Base-by-base conservation (phyloP, 2,329 filamentous ascomycete species). In the Aureobasidium zeae region DNA sequence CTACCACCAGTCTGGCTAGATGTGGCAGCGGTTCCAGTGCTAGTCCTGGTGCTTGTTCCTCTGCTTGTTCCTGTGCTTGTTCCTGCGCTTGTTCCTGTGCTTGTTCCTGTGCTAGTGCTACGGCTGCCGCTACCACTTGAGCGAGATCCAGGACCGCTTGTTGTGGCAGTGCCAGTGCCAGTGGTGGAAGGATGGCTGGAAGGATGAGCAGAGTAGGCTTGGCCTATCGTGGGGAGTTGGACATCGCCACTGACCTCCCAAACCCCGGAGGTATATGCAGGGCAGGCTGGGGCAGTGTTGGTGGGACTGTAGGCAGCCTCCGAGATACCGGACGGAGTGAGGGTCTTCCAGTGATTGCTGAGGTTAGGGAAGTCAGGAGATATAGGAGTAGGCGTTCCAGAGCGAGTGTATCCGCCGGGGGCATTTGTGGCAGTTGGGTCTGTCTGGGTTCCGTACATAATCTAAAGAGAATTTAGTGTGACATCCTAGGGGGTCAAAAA, bases 341-440 rank as follows among this genome's bases (percentile, higher is more conserved):
- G 65, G 3, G 76, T 81, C 5, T 78, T 78, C 86, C 86, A 94
- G 52, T 85, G 79, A 20, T 67, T 71, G 65, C 80, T 78, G 47
- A 94, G 72, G 59, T 91, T 91, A 53, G 69, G 59, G 59, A 89
- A 94, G 58, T 94, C 86, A 0, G 86, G 85, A 5, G 66, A 66
- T 20, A 86, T 68, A 0, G 86, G 83, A 0, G 72, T 83, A 0
- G 86, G 86, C 0, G 75, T 85, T 42, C 86, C 86, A 36, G 74
- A 74, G 52, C 83, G 75, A 0, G 76, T 73, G 62, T 73, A 87
- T 24, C 84, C 82, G 53, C 77, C 84, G 11, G 73, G 68, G n/a
- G 72, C 74, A 33, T 49, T 51, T 2, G 61, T 54, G 15, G 55
- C 53, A 1, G 70, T 62, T 16, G 71, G 64, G 25, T 69, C 70